phyloP scores from a whole-genome alignment of 257 asterid species.

The Datura wrightii region DNA sequence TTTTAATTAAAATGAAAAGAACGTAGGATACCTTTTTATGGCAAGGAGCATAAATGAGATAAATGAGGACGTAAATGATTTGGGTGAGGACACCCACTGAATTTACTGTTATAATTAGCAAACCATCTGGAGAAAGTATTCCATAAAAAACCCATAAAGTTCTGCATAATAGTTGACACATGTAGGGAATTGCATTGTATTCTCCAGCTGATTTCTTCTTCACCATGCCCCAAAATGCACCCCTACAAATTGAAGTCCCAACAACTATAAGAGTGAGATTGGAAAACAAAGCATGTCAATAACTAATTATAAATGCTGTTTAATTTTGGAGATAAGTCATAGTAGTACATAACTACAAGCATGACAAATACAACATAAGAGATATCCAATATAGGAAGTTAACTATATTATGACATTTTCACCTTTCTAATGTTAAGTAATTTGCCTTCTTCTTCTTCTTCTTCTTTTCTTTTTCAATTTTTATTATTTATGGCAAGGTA shows the following conservation, averaged over 20 bases:
- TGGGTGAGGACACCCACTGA: constrained; percentile 47
- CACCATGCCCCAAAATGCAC: constrained; percentile 32
- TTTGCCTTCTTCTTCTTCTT: too few species aligned
- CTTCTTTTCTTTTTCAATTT: too few species aligned
- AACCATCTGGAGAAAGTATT: constrained; percentile 47
- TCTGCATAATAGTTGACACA: constrained; percentile 36
- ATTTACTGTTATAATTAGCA: constrained; percentile 52
- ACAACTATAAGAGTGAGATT: background rate
- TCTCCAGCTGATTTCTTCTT: constrained; percentile 38
- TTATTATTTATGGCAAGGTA: too few species aligned
- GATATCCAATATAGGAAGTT: too few species aligned
- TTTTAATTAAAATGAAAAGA: background rate
- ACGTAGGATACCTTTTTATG: constrained; percentile 44
- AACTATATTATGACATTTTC: too few species aligned
- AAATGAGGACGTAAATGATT: constrained; percentile 39
- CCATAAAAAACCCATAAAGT: constrained; percentile 52
- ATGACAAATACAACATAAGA: too few species aligned
- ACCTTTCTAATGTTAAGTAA: too few species aligned
- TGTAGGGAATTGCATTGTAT: constrained; percentile 36
- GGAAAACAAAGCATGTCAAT: background rate
- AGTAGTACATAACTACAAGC: too few species aligned
- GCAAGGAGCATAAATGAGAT: constrained; percentile 50
- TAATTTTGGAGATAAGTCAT: too few species aligned
- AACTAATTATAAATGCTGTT: background rate
- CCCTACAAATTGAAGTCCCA: constrained; percentile 4